Evolutionary conservation across 23 red algal species (phyloP).

Genomic region (Cyanidium caldarium): DNA sequence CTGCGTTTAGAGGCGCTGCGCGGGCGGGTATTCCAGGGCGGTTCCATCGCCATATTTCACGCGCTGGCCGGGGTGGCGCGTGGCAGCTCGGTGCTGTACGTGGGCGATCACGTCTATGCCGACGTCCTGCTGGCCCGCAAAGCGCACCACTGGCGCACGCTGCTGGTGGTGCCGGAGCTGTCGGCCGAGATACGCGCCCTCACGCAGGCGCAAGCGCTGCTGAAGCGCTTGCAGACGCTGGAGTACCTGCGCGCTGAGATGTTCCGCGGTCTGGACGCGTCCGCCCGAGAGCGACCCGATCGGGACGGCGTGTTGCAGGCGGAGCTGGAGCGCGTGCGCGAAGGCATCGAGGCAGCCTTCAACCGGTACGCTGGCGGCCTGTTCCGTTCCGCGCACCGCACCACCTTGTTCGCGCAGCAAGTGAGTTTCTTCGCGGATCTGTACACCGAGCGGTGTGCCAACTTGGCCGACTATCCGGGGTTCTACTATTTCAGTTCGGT

Average conservation of each 20-base stretch:
- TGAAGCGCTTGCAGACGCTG: background rate
- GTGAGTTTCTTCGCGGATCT: constrained; percentile 6
- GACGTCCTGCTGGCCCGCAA: constrained; percentile 18
- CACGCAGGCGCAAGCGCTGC: background rate
- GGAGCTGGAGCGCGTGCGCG: background rate
- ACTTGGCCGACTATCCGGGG: background rate
- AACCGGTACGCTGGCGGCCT: background rate
- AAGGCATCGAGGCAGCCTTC: background rate
- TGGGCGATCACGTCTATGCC: constrained; percentile 17
- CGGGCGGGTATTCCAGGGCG: constrained; percentile 15
- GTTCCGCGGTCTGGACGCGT: constrained; percentile 11
- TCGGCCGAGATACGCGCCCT: constrained; percentile 4
- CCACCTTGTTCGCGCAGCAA: constrained; percentile 1
- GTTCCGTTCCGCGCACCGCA: constrained; percentile 1
- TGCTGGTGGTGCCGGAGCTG: constrained; percentile 13
- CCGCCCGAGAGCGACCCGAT: background rate
- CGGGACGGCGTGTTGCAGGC: background rate
- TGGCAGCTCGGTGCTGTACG: constrained; percentile 17
- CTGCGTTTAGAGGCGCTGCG: background rate
- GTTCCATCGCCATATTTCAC: constrained; percentile 8
- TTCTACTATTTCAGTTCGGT: constrained; percentile 4
- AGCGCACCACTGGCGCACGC: constrained; percentile 16
- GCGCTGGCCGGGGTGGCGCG: background rate
- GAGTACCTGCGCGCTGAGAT: constrained; percentile 19
- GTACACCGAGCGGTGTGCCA: constrained; percentile 1